A percentile compares a stretch with the other conserved stretches of the same genome.
These are phyloP conservation scores for Chimonanthus salicifolius DNA, from an alignment of 164 flowering plant species.

Conservation along the genomic window DNA sequence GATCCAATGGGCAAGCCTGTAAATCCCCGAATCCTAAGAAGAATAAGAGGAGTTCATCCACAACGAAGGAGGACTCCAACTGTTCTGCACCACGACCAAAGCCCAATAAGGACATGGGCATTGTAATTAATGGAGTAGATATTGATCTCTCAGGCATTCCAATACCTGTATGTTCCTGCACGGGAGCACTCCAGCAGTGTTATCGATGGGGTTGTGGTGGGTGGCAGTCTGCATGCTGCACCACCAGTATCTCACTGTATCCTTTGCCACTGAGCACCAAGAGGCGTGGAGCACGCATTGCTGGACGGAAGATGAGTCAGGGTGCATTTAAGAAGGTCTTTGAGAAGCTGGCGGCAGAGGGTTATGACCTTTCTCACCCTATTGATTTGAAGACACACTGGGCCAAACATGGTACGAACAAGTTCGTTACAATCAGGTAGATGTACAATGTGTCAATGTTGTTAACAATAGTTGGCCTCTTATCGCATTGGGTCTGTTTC, in stretches of 20 bases:
- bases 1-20: conserved; percentile 27
- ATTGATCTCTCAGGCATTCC: conserved; percentile 77
- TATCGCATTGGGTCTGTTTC: conserved; percentile 33
- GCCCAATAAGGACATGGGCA: conserved; percentile 43
- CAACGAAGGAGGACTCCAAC: conserved; percentile 38
- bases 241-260: conserved; percentile 67
- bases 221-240: conserved; percentile 94
- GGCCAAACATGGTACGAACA: conserved; percentile 94
- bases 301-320: conserved; percentile 90
- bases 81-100: conserved; percentile 39
- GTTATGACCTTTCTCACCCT: conserved; percentile 59
- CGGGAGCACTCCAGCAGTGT: conserved; percentile 81
- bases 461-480: conserved; percentile 11
- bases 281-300: conserved; percentile 81
- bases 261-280: conserved; percentile 87
- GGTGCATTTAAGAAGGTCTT: conserved; percentile 90
- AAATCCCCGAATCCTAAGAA: conserved; percentile 58
- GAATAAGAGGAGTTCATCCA: conserved; percentile 32
- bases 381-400: conserved; percentile 80
- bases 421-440: conserved; percentile 89
- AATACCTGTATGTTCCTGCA: conserved; percentile 79
- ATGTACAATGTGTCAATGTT: conserved; percentile 3
- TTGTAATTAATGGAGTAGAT: conserved; percentile 66
- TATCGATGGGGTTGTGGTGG: conserved; percentile 96
- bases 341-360: conserved; percentile 75